These are phyloP conservation scores for Dactylellina parvicollis DNA, from an alignment of 2,329 filamentous ascomycete species.

Conservation along the genomic window DNA sequence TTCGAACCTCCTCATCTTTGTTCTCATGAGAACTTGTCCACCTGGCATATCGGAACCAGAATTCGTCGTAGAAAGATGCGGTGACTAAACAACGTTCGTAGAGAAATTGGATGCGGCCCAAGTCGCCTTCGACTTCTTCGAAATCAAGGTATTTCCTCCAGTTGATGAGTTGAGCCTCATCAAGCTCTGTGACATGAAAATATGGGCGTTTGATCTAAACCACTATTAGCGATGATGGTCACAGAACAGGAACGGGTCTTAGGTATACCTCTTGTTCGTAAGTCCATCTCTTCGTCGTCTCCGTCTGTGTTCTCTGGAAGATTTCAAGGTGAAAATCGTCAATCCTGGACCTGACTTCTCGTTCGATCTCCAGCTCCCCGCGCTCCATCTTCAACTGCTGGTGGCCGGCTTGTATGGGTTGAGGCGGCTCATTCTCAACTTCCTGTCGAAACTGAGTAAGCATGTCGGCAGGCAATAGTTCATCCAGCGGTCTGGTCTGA, in stretches of 20 bases:
- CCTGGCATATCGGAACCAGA: slow-evolving; percentile 95
- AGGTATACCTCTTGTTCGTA: slow-evolving; percentile 76
- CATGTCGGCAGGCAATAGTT: slow-evolving; percentile 75
- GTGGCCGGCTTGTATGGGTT: slow-evolving; percentile 60
- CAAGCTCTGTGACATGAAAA: slow-evolving; percentile 93
- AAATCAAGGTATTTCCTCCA: slow-evolving; percentile 98
- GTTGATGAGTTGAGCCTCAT: slow-evolving; percentile 82
- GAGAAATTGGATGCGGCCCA: slow-evolving; percentile 77
- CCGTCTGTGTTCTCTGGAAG: slow-evolving; percentile 82
- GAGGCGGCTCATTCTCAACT: slow-evolving; percentile 72
- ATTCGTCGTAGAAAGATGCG: slow-evolving; percentile 94
- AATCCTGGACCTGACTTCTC: slow-evolving; percentile 80
- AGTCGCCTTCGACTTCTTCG: slow-evolving; percentile 85
- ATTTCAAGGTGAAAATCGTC: slow-evolving; percentile 82
- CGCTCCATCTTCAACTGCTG: slow-evolving; percentile 64
- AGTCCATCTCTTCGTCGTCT: slow-evolving; percentile 92
- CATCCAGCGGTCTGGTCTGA: slow-evolving; percentile 75
- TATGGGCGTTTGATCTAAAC: slow-evolving; percentile 84
- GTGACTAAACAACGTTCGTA: slow-evolving; percentile 95
- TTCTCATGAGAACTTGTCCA: slow-evolving; percentile 86
- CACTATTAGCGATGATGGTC: slow-evolving; percentile 6
- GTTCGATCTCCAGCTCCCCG: slow-evolving; percentile 81
- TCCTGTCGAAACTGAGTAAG: slow-evolving; percentile 76
- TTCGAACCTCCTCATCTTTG: slow-evolving; percentile 89
- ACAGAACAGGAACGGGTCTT: too few relatives aligned